Percentiles rank a stretch among this genome's conserved stretches.
phyloP scores from a whole-genome alignment of 345 rosid species.

The Mangifera indica region DNA sequence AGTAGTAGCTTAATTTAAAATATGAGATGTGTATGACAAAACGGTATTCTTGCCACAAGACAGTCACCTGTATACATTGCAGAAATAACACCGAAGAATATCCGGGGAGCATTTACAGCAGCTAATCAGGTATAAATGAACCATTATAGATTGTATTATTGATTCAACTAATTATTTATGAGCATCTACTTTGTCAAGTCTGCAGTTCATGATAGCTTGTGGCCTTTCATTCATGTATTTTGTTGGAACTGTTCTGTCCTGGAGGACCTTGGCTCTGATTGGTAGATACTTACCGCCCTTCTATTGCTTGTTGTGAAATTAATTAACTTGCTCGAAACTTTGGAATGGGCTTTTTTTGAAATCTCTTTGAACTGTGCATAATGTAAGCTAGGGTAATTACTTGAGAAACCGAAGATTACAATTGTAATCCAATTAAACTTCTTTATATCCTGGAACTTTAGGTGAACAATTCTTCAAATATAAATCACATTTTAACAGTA shows the following conservation, averaged over 20 bases:
- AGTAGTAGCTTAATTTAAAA: neutral
- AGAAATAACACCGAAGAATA: constrained; percentile 5
- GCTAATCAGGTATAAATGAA: constrained; percentile 11
- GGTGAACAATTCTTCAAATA: too few relatives aligned
- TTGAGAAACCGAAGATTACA: too few relatives aligned
- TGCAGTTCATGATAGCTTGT: constrained; percentile 17
- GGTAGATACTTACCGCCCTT: constrained; percentile 9
- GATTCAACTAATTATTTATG: neutral
- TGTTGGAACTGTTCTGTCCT: constrained; percentile 24
- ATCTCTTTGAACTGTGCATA: too few relatives aligned
- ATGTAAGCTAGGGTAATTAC: too few relatives aligned
- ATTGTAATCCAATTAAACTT: too few relatives aligned
- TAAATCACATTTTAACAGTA: neutral
- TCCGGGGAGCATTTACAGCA: constrained; percentile 15
- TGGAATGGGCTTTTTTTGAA: too few relatives aligned
- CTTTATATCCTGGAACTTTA: too few relatives aligned
- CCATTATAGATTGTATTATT: neutral
- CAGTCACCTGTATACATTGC: constrained; percentile 30
- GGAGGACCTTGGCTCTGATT: constrained; percentile 26
- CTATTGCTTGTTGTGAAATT: neutral
- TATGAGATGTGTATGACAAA: neutral
- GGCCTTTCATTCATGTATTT: constrained; percentile 17
- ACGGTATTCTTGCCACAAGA: neutral
- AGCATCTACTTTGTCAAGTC: neutral
- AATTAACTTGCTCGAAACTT: too few relatives aligned